Evolutionary conservation across 768 basidiomycete species (phyloP), one percentile per base, ranked within the genome.

Genomic region (Dioszegia aurantiaca): DNA sequence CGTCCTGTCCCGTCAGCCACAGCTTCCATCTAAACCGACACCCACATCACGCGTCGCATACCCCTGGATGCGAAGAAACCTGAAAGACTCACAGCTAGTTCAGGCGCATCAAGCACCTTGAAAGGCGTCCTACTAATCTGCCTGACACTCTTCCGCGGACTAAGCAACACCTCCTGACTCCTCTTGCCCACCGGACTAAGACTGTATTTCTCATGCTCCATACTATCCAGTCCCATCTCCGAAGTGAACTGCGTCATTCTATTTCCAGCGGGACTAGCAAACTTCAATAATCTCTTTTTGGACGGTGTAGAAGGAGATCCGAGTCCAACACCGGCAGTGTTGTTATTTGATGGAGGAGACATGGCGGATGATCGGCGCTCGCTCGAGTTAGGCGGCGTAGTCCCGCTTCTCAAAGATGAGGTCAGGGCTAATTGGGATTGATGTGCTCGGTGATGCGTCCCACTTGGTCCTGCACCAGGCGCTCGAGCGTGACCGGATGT

Each of bases 21-120:
- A 14, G 33, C 33, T 33, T 33, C 14, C 14, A 14, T 33, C 14
- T 33, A 33, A n/a, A n/a, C n/a, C n/a, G n/a, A n/a, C n/a, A n/a
- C n/a, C n/a, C n/a, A n/a, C n/a, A n/a, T n/a, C n/a, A n/a, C n/a
- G n/a, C n/a, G n/a, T n/a, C n/a, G n/a, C n/a, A n/a, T n/a, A n/a
- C n/a, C n/a, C n/a, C n/a, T n/a, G n/a, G n/a, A n/a, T n/a, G n/a
- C n/a, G 12, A 48, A 23, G 12, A 39, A 21, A 27, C n/a, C n/a
- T n/a, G 17, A 42, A 19, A n/a, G 27, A 64, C 76, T 67, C 52
- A 77, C 77, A 27, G 91, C 90, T 12, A 99, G 84, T 55, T 98
- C 93, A 0, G 94, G 95, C 8, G 94, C 94, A 73, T 99, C 94
- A 31, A 98, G 83, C 0, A 97, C 94, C 58, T 95, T 85, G 79